Base-by-base conservation (phyloP, 1,284 basidiomycete genomes). In the Cryptococcus sp. region DNA sequence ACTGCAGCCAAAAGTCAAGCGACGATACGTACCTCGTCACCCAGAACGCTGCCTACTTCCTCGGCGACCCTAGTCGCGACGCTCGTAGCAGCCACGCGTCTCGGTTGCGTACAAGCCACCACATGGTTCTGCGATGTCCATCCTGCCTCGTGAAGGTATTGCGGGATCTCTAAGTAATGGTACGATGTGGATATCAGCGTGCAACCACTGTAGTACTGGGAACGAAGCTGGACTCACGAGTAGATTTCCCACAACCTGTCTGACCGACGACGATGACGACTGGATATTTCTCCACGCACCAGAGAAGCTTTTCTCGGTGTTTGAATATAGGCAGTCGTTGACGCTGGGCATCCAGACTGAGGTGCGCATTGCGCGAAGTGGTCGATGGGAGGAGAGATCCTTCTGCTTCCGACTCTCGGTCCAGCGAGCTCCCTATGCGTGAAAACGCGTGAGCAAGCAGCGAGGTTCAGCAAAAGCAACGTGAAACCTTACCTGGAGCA, bases 241-340 rank as follows among this genome's bases (percentile, higher is more conserved):
- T 98, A 11, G 93, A 96, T 80, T 99, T 99, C 57, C 96, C 95
- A 59, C 91, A 96, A 4, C 95, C 96, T 0, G 95, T 99, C 73
- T 98, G 93, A 13, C 93, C 94, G 22, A 98, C 89, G 5, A 84
- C 86, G 54, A 99, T 91, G 3, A 88, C 83, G 2, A 94, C 89
- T 1, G 87, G 88, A 74, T 89, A 85, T 50, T 84, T 86, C 80
- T 98, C 93, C 19, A 97, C 80, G 59, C 88, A 87, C 73, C 91
- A 90, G 3, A 98, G 78, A 15, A 98, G 81, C 61, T 87, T 86
- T 45, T 89, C 82, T 88, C 92, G 84, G 75, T 96, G 90, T 72
- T 90, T 91, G 77, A 84, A 88, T 62, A 98, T 95, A 0, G 94
- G 93, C 40, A 98, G 81, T 7, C 86, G 81, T 74, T 89, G 86